Base-by-base conservation (phyloP, 1,284 basidiomycete species). In the Trichosporon sp. region DNA sequence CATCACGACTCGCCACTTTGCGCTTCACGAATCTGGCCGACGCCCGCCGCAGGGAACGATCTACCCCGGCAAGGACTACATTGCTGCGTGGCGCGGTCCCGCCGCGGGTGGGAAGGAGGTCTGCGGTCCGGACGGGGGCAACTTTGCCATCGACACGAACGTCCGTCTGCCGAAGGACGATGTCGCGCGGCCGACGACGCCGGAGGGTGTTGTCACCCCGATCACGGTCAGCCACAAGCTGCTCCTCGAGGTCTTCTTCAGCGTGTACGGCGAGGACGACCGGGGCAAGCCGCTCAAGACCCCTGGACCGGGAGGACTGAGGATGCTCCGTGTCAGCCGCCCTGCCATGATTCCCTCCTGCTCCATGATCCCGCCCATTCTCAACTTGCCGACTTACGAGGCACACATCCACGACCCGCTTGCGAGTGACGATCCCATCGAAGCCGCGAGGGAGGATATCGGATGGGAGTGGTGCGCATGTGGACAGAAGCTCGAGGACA, bases 221-320 rank as follows among this genome's bases (percentile, higher is more conserved):
- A 80, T 84, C 35, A 71, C 77, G n/a, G 81, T 84, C 3, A 69
- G 70, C 1, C 83, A 84, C 70, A 74, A 80, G 21, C 67, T 83
- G 26, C 68, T 77, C 2, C 70, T 83, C 10, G 81, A 84, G 59
- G 76, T 83, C n/a, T 83, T 79, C 73, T 84, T 82, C 71, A 80
- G 79, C 1, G 73, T 84, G 1, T 77, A 79, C 11, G 81, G 81
- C 5, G 73, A 80, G 69, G 74, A 73, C 31, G 76, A 80, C 10
- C 26, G 40, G 2, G 79, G 78, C 7, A 12, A 67, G 19, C 72
- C 74, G 0, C 66, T 79, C n/a, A 38, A 74, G 14, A 74, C 77
- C 48, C 79, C 79, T 3, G 67, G 69, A 4, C 70, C 73, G 1
- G 83, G 81, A 14, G 80, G 80, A 54, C 70, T 83, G 65, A 66